Evolutionary conservation across 441 rosid genomes (phyloP).

Genomic region (Francoa sonchifolia): DNA sequence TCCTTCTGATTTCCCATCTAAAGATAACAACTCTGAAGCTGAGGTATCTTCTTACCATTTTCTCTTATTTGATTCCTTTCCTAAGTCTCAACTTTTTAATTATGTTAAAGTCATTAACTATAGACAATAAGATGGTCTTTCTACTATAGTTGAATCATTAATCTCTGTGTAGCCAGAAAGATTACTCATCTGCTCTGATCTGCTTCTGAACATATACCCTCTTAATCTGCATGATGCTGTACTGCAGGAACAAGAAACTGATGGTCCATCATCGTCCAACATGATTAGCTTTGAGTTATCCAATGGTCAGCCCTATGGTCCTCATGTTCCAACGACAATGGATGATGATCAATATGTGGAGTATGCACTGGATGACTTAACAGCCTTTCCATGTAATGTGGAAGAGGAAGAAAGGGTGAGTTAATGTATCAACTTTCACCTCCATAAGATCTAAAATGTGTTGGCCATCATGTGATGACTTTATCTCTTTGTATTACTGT

Average conservation of each 20-base stretch:
- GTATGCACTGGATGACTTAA: slow-evolving; percentile 60
- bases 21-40: slow-evolving; percentile 21
- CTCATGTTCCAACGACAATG: slow-evolving; percentile 37
- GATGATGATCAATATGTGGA: slow-evolving; percentile 68
- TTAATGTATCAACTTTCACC: background rate
- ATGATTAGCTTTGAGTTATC: slow-evolving; percentile 81
- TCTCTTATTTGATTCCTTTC: background rate
- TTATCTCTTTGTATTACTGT: background rate
- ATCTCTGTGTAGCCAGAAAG: background rate
- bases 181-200: no score
- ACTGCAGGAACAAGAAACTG: slow-evolving; percentile 43
- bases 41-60: slow-evolving; percentile 24
- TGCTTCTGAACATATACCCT: no score
- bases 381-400: slow-evolving; percentile 55
- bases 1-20: slow-evolving; percentile 53
- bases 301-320: slow-evolving; percentile 45
- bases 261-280: slow-evolving; percentile 44
- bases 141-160: no score
- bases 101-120: no score
- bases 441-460: slow-evolving; percentile 4
- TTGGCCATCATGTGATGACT: background rate
- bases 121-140: no score
- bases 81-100: background rate
- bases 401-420: slow-evolving; percentile 91
- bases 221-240: slow-evolving; percentile 14